Base-by-base conservation (phyloP, 371 early-diverging fungal genomes). In the Conidiobolus incongruus region DNA sequence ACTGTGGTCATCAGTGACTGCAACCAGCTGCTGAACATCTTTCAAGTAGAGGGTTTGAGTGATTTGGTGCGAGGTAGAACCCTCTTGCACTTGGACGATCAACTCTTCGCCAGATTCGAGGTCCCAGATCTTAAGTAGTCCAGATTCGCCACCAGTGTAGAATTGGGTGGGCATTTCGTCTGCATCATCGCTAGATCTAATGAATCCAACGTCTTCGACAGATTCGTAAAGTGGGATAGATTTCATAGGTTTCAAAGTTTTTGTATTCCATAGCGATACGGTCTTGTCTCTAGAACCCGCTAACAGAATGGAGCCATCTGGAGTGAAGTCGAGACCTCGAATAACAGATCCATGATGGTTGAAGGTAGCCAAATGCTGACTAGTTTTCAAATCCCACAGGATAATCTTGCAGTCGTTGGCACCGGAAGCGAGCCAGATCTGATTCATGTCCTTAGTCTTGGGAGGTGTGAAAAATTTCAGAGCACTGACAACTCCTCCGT, bases 221-320 rank as follows among this genome's bases (percentile, higher is more conserved):
- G 75, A 67, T 47, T 87, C 86, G 46, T 70, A 87, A 2, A 84
- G 69, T 11, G 94, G 94, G 33, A 81, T 70, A 0, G 92, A 93
- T n/a, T 77, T 74, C 10, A 67, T 53, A 13, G 86, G 57, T 34
- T 66, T 60, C 40, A 70, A 64, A 2, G 64, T 62, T 26, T 65
- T 59, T 56, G 90, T 58, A 43, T 81, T 77, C 94, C 94, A 97
- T 0, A 94, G 66, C 52, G 79, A 85, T 7, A 91, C 75, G 10
- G 94, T 83, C 50, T 81, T 79, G 54, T 99, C 99, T 47, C 99
- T 79, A 1, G 83, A 88, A 23, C 86, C 91, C 23, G 78, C 81
- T 15, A 96, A 63, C 55, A 98, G 63, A 29, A 64, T 62, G 36
- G 64, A 51, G 15, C 84, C 88, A 35, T 79, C 73, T 13, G 56